Conservation (phyloP, 345 rosid species). For the Theobroma cacao region DNA sequence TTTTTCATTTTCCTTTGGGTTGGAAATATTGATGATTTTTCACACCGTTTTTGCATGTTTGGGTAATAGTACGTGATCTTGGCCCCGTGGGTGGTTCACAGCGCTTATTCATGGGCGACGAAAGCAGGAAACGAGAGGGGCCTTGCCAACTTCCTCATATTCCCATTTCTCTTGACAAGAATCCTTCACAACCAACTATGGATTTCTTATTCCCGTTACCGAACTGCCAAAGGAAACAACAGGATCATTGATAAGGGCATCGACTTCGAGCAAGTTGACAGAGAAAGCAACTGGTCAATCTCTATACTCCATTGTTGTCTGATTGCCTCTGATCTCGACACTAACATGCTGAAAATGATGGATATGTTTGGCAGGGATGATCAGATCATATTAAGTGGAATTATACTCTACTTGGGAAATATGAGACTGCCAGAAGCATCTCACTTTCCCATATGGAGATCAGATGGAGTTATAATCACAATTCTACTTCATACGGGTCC, state of each 20-base stretch:
- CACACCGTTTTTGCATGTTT: too few relatives aligned
- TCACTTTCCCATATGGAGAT: constrained; percentile 41
- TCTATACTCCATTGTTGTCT: background rate
- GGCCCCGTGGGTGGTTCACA: constrained; percentile 37
- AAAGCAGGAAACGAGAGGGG: constrained; percentile 33
- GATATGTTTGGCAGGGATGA: constrained; percentile 38
- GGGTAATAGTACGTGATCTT: constrained; percentile 37
- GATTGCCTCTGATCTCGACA: background rate
- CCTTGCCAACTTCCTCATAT: constrained; percentile 30
- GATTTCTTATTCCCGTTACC: constrained; percentile 56
- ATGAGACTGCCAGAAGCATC: constrained; percentile 21
- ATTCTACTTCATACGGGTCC: constrained; percentile 42
- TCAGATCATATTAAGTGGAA: constrained; percentile 39
- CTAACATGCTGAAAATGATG: background rate
- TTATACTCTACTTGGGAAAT: constrained; percentile 22
- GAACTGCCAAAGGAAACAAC: constrained; percentile 51
- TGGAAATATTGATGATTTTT: too few relatives aligned
- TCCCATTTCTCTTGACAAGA: constrained; percentile 48
- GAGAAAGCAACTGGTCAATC: constrained; percentile 48
- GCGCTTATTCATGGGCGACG: constrained; percentile 28
- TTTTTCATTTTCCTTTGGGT: too few relatives aligned
- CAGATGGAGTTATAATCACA: constrained; percentile 36
- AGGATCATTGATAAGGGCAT: constrained; percentile 61
- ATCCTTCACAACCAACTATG: constrained; percentile 58
- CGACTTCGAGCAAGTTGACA: constrained; percentile 68